Base-by-base conservation (phyloP, 176 grass and related monocot species). In the Olyra latifolia region DNA sequence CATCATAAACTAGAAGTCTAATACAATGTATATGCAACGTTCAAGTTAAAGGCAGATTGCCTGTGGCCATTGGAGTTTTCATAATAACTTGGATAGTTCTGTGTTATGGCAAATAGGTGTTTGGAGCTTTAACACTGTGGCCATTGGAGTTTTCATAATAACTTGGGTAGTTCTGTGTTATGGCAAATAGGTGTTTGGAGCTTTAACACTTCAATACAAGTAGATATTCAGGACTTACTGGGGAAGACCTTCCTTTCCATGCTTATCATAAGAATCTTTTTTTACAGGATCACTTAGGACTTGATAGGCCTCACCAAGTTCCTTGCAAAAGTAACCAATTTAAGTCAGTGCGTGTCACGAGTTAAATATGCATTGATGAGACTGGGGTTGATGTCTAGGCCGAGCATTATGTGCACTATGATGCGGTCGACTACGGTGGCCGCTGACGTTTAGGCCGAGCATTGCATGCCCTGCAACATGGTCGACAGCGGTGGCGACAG, bases 291-390 rank as follows among this genome's bases (percentile, higher is more conserved):
- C 95, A 55, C 95, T 95, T 58, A 98, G 69, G 40, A 95, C 74
- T 84, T 98, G 95, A 93, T 98, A 98, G 68, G 92, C 95, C 63
- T 98, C 95, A 27, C 95, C 95, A 59, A 98, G 84, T 67, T 91
- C 86, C 95, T 98, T 84, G 22, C 23, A 38, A 53, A 62, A 63
- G 74, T 30, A 83, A 81, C 50, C 23, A 54, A 60, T 78, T 17
- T 12, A 72, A 46, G 9, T 88, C 61, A 78, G n/a, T 32, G 23
- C 13, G n/a, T 7, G 3, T 2, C 9, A 7, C 25, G 29, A 69
- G 24, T 0, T 20, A 61, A 84, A 39, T 6, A 14, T 54, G 46
- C 45, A 54, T 62, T 6, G 50, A 19, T 3, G 10, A 75, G n/a
- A 66, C 5, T 35, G 32, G 32, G 32, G 32, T 35, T 35, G 32